Conservation (phyloP, 768 basidiomycete genomes). For the Clathrus columnatus region DNA sequence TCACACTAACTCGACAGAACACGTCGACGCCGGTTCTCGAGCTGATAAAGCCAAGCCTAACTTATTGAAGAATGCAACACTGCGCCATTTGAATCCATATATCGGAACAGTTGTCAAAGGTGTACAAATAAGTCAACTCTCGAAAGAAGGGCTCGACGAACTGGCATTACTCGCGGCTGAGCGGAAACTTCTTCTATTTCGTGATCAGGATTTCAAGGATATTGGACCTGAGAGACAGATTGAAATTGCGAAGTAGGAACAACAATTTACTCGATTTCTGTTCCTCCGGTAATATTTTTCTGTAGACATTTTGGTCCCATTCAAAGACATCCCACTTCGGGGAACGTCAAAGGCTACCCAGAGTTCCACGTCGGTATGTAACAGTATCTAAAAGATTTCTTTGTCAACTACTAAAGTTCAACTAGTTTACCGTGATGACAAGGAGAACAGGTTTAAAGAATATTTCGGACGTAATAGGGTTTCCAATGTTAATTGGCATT, state of each 20-base stretch:
- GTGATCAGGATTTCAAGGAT: constrained; percentile 57
- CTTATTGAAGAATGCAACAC: constrained; percentile 33
- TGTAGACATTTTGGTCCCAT: constrained; percentile 21
- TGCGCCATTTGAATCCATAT: constrained; percentile 38
- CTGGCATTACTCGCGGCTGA: constrained; percentile 41
- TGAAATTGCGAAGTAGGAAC: constrained; percentile 38
- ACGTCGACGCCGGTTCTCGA: constrained; percentile 35
- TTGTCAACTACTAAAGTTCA: background rate
- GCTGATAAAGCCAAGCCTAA: constrained; percentile 46
- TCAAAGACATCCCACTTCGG: constrained; percentile 26
- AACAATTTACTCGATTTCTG: background rate
- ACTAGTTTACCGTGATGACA: constrained; percentile 42
- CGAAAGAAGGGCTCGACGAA: constrained; percentile 39
- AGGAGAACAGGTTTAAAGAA: constrained; percentile 35
- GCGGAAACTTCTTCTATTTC: constrained; percentile 45
- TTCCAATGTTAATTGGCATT: constrained; percentile 42
- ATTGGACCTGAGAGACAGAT: constrained; percentile 43
- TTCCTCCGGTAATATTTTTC: background rate
- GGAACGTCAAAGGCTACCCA: constrained; percentile 46
- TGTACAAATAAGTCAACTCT: constrained; percentile 45
- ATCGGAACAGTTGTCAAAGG: constrained; percentile 43
- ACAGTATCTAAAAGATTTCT: background rate
- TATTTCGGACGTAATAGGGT: constrained; percentile 35
- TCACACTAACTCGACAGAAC: constrained; percentile 30
- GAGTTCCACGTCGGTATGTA: constrained; percentile 48